phyloP scores from a whole-genome alignment of 805 yeast species.

The Blastobotrys peoriensis region DNA sequence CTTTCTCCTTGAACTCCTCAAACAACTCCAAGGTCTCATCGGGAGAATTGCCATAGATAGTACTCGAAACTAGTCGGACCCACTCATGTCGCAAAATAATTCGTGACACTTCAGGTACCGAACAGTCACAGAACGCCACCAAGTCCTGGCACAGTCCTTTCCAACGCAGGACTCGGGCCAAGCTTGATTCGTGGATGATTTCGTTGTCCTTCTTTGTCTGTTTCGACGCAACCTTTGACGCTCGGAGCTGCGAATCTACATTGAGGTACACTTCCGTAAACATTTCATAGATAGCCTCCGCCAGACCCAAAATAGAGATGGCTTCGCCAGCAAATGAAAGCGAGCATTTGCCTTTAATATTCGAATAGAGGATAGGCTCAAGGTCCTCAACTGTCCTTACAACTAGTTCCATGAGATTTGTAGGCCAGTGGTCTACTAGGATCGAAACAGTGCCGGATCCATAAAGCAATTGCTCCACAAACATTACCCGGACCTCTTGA shows the following conservation, averaged over 20 bases:
- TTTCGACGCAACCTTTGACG: slow-evolving; percentile 9
- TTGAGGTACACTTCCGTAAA: slow-evolving; percentile 19
- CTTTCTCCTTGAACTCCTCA: slow-evolving; percentile 17
- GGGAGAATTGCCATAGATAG: slow-evolving; percentile 35
- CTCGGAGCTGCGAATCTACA: slow-evolving; percentile 6
- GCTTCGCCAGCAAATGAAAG: background rate
- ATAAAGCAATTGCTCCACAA: slow-evolving; percentile 24
- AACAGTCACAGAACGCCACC: slow-evolving; percentile 1
- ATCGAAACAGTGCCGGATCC: slow-evolving; percentile 29
- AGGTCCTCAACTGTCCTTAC: slow-evolving; percentile 26
- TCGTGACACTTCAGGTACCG: background rate
- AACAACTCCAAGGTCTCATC: slow-evolving; percentile 27
- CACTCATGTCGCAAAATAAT: slow-evolving; percentile 38
- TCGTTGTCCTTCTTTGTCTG: slow-evolving; percentile 13
- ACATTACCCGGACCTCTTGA: slow-evolving; percentile 33
- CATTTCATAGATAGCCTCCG: slow-evolving; percentile 20
- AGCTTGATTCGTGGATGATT: background rate
- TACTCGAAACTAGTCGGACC: slow-evolving; percentile 42
- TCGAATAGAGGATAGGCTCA: slow-evolving; percentile 18
- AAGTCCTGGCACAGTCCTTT: slow-evolving; percentile 15
- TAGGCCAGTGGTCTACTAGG: slow-evolving; percentile 37
- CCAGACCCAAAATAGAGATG: slow-evolving; percentile 5
- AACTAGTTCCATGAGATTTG: slow-evolving; percentile 31
- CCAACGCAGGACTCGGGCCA: slow-evolving; percentile 18
- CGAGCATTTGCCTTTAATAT: slow-evolving; percentile 6